Evolutionary conservation across 78 protist species (phyloP), one percentile per base, ranked within the genome.

Genomic region (Guillardia theta): DNA sequence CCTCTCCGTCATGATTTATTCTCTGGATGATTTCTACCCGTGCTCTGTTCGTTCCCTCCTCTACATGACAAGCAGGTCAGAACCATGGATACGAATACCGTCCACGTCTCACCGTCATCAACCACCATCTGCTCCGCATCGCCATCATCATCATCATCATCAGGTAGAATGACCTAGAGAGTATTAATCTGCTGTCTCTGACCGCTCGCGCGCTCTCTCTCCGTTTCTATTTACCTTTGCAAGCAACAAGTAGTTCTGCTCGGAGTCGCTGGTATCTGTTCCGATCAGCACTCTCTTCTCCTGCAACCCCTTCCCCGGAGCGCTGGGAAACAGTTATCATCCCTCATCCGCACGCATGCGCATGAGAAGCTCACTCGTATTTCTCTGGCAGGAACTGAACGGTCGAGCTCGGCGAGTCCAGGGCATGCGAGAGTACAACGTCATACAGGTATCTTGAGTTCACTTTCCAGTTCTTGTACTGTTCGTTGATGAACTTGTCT

Each of bases 391-490:
- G 95, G 99, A 98, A 97, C 88, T 97, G 95, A 0, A 97, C 98
- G 4, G 99, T 97, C 43, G 98, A 95, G 0, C 96, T 80, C 12
- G 99, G 99, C 99, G 99, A 98, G 53, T 97, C 99, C 2, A 98
- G 94, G 6, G 99, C 98, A 88, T 97, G 97, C 24, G 98, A 94
- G 50, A 98, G 62, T 15, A 97, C 92, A 12, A 98, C 64, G 93
- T 98, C 99, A 96, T 98, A 98, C 47, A 98, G 97, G 94, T 95
- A 98, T 27, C 98, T 98, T 27, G 99, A 94, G 94, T 98, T 98
- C 97, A 98, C 98, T 33, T 98, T 98, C 99, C 99, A 98, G 53
- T 97, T 95, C 94, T 94, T 45, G 54, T 87, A 64, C 64, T 94
- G 48, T 58, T 87, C 90, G 50, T 80, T 39, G 48, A 80, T 80